A percentile compares a stretch with the other conserved stretches of the same genome.
Conservation (phyloP, 352 stramenopile genomes). For the Globisporangium orthogonon region DNA sequence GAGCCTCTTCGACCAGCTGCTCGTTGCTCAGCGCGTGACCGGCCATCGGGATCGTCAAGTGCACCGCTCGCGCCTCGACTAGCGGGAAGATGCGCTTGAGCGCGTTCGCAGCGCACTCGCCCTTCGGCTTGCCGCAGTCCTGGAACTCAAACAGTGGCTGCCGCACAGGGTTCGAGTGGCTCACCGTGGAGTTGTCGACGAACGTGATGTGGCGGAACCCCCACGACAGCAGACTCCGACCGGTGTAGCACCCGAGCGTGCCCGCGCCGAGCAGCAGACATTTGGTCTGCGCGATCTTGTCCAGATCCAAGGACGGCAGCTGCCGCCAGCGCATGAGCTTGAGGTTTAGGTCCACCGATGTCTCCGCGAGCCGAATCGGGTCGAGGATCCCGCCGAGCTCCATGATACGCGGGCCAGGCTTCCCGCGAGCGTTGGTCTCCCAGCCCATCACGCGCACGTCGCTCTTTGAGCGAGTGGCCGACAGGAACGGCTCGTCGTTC, state of each 20-base stretch:
- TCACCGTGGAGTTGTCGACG: conserved; percentile 96
- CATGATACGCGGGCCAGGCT: conserved; percentile 70
- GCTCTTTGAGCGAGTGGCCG: conserved; percentile 4
- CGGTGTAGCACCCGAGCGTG: conserved; percentile 97
- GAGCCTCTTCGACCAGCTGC: conserved; percentile 53
- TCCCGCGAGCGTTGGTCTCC: conserved; percentile 69
- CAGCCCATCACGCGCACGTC: conserved; percentile 50
- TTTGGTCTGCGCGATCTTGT: conserved; percentile 86
- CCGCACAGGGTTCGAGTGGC: conserved; percentile 97
- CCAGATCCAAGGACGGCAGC: conserved; percentile 91
- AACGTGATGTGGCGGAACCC: conserved; percentile 97
- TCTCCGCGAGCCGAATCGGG: conserved; percentile 88
- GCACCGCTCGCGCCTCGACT: conserved; percentile 79
- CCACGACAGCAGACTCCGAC: conserved; percentile 94
- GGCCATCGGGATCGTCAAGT: conserved; percentile 98
- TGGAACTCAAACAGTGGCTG: conserved; percentile 95
- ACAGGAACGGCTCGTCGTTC: conserved; percentile 25
- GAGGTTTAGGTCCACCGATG: conserved; percentile 97
- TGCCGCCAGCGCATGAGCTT: conserved; percentile 99
- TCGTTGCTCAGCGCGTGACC: conserved; percentile 86
- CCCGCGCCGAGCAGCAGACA: conserved; percentile 94
- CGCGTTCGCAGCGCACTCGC: conserved; percentile 88
- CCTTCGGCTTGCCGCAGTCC: conserved; percentile 94
- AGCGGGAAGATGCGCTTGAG: conserved; percentile 92
- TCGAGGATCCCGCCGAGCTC: conserved; percentile 68